A percentile compares a stretch with the other conserved stretches of the same genome.
Evolutionary conservation across 2,329 filamentous ascomycete species (phyloP).

Genomic region (Chaetomium olivaceum): DNA sequence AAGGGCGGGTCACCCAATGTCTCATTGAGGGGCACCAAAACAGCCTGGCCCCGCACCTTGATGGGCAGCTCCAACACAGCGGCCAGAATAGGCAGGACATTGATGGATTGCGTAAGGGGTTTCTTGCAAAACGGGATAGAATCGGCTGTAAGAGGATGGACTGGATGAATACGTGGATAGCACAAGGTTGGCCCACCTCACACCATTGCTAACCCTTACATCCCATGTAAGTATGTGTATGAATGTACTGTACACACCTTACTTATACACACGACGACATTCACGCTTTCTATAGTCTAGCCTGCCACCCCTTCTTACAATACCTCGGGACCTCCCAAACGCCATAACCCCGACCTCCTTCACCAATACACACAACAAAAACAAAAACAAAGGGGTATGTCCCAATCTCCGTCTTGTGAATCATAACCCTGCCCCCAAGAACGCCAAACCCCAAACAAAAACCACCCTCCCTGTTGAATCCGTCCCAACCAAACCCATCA

Average conservation of each 20-base stretch:
- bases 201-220: too few relatives aligned
- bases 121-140: background rate
- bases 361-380: too few relatives aligned
- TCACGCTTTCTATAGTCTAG: background rate
- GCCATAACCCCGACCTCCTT: background rate
- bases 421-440: background rate
- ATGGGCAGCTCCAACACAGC: background rate
- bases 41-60: constrained; percentile 7
- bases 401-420: background rate
- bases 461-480: too few relatives aligned
- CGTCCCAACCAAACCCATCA: background rate
- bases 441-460: background rate
- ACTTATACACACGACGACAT: background rate
- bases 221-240: background rate
- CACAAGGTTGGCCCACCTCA: background rate
- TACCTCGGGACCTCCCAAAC: background rate
- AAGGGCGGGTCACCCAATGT: background rate
- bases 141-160: background rate
- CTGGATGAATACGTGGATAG: background rate
- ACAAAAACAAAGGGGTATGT: background rate
- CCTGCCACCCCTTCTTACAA: too few relatives aligned
- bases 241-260: too few relatives aligned
- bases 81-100: constrained; percentile 10
- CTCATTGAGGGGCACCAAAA: constrained; percentile 5
- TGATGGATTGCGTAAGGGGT: background rate